Evolutionary conservation across 2,329 filamentous ascomycete genomes (phyloP), one percentile per base, ranked within the genome.

Genomic region (Colletotrichum graminicola): DNA sequence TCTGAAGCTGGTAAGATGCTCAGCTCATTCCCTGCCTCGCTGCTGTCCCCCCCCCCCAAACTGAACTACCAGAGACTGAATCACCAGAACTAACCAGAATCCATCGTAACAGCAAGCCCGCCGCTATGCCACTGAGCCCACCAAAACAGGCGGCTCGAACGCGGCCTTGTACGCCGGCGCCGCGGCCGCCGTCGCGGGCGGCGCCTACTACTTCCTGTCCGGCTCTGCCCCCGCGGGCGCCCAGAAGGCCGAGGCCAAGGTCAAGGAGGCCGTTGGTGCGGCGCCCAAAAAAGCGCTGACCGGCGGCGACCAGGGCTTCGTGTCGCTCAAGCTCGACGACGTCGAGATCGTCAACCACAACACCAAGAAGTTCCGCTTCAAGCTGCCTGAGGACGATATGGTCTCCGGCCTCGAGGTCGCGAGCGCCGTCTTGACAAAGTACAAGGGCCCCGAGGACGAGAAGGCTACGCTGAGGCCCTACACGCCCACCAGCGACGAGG

Each of bases 381-480:
- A 92, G 78, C 90, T 98, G 54, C 93, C 94, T 21, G 93, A 97
- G 80, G 87, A 90, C 74, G 92, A 97, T 80, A 90, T 92, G 83
- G 92, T 97, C 64, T 95, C 93, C 70, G 96, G 96, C 55, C 85
- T 99, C 71, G 83, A 88, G 45, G 85, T 97, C 74, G 91, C 95
- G 69, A 97, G 94, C 88, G 95, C 94, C 56, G 83, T 99, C 76
- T 86, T 99, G 80, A 96, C 96, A 75, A 97, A 97, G 85, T 98
- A 91, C 88, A 94, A 97, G 86, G 91, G 91, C 7, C 89, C 89
- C n/a, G 90, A 91, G 72, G 91, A 90, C 78, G 89, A 94, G 82
- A 98, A 98, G 90, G 88, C 94, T 43, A 91, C 94, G 14, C 89
- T 99, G 74, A 89, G 96, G 74, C 96, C 96, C 8, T 99, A 99